phyloP scores from a whole-genome alignment of 2,329 filamentous ascomycete species.

The Graphilbum fragrans region DNA sequence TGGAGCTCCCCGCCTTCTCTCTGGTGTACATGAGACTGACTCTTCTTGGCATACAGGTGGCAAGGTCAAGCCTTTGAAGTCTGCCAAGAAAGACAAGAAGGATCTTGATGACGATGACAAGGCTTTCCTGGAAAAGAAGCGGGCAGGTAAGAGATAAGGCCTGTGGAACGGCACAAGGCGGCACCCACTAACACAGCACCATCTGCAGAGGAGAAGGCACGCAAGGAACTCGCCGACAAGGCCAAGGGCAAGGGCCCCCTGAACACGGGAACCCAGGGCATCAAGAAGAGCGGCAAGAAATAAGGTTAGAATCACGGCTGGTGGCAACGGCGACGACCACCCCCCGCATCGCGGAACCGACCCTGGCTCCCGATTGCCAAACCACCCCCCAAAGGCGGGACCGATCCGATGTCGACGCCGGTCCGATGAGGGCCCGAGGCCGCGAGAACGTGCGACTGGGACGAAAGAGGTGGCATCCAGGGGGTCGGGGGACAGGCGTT shows the following conservation, averaged over 20 bases:
- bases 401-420: too few relatives aligned
- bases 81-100: conserved; percentile 71
- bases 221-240: conserved; percentile 72
- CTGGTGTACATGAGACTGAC: not conserved
- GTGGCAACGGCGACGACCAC: too few relatives aligned
- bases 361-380: too few relatives aligned
- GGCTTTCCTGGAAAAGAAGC: conserved; percentile 74
- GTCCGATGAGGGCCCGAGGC: too few relatives aligned
- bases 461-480: too few relatives aligned
- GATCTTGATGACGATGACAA: conserved; percentile 81
- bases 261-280: conserved; percentile 73
- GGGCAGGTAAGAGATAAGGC: conserved; percentile 50
- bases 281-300: conserved; percentile 99
- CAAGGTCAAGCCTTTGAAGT: conserved; percentile 79
- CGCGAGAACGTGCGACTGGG: too few relatives aligned
- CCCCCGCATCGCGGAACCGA: too few relatives aligned
- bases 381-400: too few relatives aligned
- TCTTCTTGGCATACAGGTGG: conserved; percentile 44
- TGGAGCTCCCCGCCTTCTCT: not conserved
- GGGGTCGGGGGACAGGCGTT: too few relatives aligned
- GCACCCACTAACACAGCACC: not conserved
- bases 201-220: conserved; percentile 62
- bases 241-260: conserved; percentile 80
- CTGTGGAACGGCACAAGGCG: not conserved
- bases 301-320: too few relatives aligned